Base-by-base conservation (phyloP, 2,329 filamentous ascomycete species). In the Biscogniauxia marginata region DNA sequence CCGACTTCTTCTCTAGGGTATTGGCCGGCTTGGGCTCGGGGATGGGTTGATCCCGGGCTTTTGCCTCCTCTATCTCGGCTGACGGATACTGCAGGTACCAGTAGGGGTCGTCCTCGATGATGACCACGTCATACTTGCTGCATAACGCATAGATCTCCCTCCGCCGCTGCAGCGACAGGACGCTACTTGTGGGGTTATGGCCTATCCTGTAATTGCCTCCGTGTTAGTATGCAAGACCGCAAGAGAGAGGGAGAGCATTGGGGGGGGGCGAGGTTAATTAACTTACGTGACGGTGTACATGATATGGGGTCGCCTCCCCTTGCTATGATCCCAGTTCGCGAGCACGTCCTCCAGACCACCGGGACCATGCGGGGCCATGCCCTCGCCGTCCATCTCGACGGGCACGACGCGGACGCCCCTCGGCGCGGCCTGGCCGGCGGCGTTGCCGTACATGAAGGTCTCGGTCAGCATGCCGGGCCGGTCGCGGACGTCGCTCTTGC, bases 101-200 rank as follows among this genome's bases (percentile, higher is more conserved):
- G 77, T 97, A 97, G 5, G 93, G 93, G 60, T 97, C 93, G 66
- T 98, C 93, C 73, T 98, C 93, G 59, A 96, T 77, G 62, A 97
- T 96, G 67, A 97, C 84, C 60, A 97, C 83, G 72, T 97, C 92
- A 75, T 91, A 96, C 70, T 88, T 84, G 70, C 86, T 86, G 74
- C 90, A 95, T 13, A 97, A 71, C 18, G 81, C 84, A 70, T 97
- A 97, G 23, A 97, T 82, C 51, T 92, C 86, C 65, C 84, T 88
- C 54, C 90, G 84, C 44, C 93, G 85, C 66, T 87, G 76, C 8
- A 95, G 71, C 2, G 89, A 87, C 2, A 96, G 78, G 2, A 90
- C 85, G 25, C 88, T 86, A 24, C 89, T 87, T 0, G 91, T 96
- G 1, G 92, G 93, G 70, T 96, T 96, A 67, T 96, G 92, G 23